phyloP scores from a whole-genome alignment of 2,329 filamentous ascomycete genomes.

The Thelonectria rubi region DNA sequence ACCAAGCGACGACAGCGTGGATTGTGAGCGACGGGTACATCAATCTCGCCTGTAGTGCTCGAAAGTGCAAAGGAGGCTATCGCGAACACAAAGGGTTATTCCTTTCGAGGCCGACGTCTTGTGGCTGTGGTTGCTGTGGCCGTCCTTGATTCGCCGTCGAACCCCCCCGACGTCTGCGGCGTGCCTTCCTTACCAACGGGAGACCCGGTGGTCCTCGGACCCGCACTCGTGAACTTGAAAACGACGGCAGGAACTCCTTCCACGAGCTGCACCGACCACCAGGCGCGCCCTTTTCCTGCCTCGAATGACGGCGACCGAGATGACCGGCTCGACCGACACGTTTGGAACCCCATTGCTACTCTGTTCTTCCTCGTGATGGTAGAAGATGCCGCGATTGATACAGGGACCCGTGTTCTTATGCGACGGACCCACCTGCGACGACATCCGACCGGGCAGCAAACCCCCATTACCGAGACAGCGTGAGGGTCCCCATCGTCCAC shows the following conservation, averaged over 20 bases:
- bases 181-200: constrained; percentile 28
- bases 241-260: constrained; percentile 10
- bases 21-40: constrained; percentile 7
- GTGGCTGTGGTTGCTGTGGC: constrained; percentile 3
- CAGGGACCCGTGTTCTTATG: constrained; percentile 38
- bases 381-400: constrained; percentile 33
- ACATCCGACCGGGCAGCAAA: constrained; percentile 46
- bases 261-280: background rate
- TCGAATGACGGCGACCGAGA: background rate
- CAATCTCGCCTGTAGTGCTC: background rate
- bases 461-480: constrained; percentile 39
- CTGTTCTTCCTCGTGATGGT: constrained; percentile 30
- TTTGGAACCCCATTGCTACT: constrained; percentile 11
- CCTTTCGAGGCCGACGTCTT: background rate
- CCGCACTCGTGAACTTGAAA: constrained; percentile 30
- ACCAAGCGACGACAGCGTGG: constrained; percentile 19
- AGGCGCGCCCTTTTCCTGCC: background rate
- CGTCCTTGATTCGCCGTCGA: constrained; percentile 11
- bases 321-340: background rate
- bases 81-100: background rate
- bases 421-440: constrained; percentile 46
- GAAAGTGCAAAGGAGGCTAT: background rate
- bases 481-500: constrained; percentile 25
- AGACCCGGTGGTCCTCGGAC: constrained; percentile 43
- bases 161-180: constrained; percentile 14